Conservation (phyloP, 257 asterid genomes). For the Capsicum rhomboideum region DNA sequence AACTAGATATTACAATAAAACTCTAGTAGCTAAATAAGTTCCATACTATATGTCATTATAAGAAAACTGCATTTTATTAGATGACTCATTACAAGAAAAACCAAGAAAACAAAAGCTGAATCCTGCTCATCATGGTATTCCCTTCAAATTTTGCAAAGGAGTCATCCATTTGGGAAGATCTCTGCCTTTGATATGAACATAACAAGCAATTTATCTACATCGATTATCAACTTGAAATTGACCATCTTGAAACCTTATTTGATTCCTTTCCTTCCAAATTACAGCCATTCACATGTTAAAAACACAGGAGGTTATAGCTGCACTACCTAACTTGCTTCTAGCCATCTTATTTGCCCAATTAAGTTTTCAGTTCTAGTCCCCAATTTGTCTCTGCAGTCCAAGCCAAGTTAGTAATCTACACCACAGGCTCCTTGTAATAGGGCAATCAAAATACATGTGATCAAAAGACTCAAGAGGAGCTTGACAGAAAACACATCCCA, state of each 20-base stretch:
- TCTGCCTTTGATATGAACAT: neutral
- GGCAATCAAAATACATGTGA: neutral
- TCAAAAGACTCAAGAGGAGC: neutral
- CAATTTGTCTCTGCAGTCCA: neutral
- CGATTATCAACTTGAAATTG: neutral
- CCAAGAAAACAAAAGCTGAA: no score
- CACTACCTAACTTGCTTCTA: neutral
- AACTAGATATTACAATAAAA: no score
- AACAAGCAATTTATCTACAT: neutral
- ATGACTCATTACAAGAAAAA: no score
- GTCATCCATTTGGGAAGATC: neutral
- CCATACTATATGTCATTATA: no score
- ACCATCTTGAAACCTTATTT: neutral
- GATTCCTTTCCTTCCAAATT: neutral
- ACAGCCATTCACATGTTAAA: neutral
- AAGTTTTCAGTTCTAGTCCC: neutral
- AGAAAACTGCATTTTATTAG: no score
- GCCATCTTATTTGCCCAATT: neutral
- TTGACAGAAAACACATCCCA: neutral
- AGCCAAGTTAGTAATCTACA: neutral
- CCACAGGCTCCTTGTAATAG: neutral
- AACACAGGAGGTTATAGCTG: neutral
- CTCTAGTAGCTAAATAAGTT: no score
- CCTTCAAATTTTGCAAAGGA: no score
- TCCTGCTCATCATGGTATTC: neutral